Conservation (phyloP, 106 monocot species). For the Amphibolis antarctica region DNA sequence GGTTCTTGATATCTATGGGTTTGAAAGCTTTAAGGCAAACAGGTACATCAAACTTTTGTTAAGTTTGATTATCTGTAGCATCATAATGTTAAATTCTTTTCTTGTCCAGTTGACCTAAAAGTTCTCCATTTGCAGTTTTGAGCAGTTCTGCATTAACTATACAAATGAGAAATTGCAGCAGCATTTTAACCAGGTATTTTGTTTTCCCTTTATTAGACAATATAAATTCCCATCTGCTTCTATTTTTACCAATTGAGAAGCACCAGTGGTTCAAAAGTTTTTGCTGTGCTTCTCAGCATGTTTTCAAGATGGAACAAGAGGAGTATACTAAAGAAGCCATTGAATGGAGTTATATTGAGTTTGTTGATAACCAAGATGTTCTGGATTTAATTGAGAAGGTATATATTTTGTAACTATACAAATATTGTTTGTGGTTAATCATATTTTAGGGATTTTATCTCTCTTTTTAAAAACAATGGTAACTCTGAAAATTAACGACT, state of each 20-base stretch:
- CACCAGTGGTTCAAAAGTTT: not conserved
- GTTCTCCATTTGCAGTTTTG: constrained; percentile 39
- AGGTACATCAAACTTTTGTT: constrained; percentile 21
- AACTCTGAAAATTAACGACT: too few species aligned
- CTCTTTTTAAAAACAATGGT: too few species aligned
- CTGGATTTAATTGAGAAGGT: constrained; percentile 99
- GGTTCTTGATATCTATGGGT: constrained; percentile 98
- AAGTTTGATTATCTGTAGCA: too few species aligned
- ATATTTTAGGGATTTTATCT: too few species aligned
- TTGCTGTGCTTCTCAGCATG: constrained; percentile 40
- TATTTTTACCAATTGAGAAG: not conserved
- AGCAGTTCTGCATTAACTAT: constrained; percentile 91
- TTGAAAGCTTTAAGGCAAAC: constrained; percentile 93
- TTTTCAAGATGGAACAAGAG: constrained; percentile 87
- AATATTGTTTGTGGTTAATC: too few species aligned
- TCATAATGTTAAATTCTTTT: too few species aligned
- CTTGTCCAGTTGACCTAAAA: too few species aligned
- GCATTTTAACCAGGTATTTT: constrained; percentile 79
- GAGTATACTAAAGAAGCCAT: constrained; percentile 94
- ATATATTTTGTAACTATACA: not conserved
- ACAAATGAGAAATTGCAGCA: constrained; percentile 93
- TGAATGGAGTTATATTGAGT: constrained; percentile 99
- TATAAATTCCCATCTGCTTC: not conserved
- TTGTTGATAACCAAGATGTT: constrained; percentile 99
- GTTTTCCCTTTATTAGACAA: not conserved